Percentiles rank a stretch among this genome's conserved stretches.
Conservation (phyloP, 331 rosid species). For the Telfairia occidentalis region DNA sequence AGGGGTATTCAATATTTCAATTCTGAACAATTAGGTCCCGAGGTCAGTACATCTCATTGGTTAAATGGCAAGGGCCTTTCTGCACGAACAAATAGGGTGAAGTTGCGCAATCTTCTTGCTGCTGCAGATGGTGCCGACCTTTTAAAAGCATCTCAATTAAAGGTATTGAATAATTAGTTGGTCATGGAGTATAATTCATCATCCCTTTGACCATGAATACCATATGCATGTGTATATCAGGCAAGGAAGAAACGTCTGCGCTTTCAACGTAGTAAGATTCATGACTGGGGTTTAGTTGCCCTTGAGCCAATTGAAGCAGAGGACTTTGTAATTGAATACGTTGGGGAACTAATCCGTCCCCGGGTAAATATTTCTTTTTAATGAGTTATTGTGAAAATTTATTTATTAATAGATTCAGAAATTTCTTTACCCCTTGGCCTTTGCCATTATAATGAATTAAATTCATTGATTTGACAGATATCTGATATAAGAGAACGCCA, state of each 20-base stretch:
- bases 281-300: conserved; percentile 98
- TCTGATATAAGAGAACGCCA: conserved; percentile 90
- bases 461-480: conserved; percentile 40
- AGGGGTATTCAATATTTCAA: conserved; percentile 44
- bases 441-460: background rate
- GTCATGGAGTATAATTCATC: conserved; percentile 9
- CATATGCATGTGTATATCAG: conserved; percentile 26
- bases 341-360: conserved; percentile 89
- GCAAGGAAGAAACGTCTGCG: conserved; percentile 77
- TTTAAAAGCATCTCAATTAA: conserved; percentile 83
- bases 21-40: conserved; percentile 30
- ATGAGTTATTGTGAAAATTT: background rate
- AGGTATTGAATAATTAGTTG: conserved; percentile 38
- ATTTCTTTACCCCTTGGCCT: background rate
- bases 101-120: conserved; percentile 87
- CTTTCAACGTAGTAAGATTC: conserved; percentile 93
- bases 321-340: conserved; percentile 91
- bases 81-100: conserved; percentile 93
- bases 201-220: conserved; percentile 13
- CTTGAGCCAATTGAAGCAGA: conserved; percentile 92
- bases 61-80: conserved; percentile 82
- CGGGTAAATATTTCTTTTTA: conserved; percentile 35
- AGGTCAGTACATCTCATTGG: conserved; percentile 42
- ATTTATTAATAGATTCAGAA: background rate
- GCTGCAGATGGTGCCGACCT: conserved; percentile 98